phyloP scores from a whole-genome alignment of 2,329 filamentous ascomycete genomes.

The Diplodia seriata region DNA sequence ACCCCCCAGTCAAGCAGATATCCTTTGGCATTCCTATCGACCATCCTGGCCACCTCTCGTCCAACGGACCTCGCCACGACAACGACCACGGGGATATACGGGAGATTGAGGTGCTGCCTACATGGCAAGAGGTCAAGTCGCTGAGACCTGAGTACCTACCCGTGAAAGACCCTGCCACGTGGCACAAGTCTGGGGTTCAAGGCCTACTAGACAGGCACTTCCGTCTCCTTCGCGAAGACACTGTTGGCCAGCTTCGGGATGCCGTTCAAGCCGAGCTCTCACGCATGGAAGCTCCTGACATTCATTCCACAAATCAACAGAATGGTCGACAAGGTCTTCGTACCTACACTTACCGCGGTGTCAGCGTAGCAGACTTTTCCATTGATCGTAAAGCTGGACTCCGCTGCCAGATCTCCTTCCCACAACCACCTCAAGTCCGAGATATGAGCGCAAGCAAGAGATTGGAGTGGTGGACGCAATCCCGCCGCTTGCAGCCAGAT shows the following conservation, averaged over 20 bases:
- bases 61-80: slow-evolving; percentile 37
- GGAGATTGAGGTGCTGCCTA: slow-evolving; percentile 44
- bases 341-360: slow-evolving; percentile 37
- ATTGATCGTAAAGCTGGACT: slow-evolving; percentile 37
- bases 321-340: slow-evolving; percentile 36
- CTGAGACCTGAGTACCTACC: slow-evolving; percentile 49
- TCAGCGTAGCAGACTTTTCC: slow-evolving; percentile 36
- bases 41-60: slow-evolving; percentile 39
- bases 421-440: slow-evolving; percentile 36
- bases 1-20: not conserved
- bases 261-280: slow-evolving; percentile 35
- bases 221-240: slow-evolving; percentile 63
- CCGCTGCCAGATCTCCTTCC: slow-evolving; percentile 39
- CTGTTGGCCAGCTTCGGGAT: slow-evolving; percentile 60
- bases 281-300: slow-evolving; percentile 18
- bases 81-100: slow-evolving; percentile 46
- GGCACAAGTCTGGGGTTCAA: slow-evolving; percentile 28
- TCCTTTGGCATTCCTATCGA: slow-evolving; percentile 28
- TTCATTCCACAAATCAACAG: slow-evolving; percentile 34
- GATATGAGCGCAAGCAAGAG: slow-evolving; percentile 33
- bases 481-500: slow-evolving; percentile 38
- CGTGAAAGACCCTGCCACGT: slow-evolving; percentile 27
- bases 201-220: slow-evolving; percentile 63
- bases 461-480: slow-evolving; percentile 43
- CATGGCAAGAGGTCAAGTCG: slow-evolving; percentile 45